phyloP scores from a whole-genome alignment of 306 rosid species.

The Herpetospermum pedunculosum region DNA sequence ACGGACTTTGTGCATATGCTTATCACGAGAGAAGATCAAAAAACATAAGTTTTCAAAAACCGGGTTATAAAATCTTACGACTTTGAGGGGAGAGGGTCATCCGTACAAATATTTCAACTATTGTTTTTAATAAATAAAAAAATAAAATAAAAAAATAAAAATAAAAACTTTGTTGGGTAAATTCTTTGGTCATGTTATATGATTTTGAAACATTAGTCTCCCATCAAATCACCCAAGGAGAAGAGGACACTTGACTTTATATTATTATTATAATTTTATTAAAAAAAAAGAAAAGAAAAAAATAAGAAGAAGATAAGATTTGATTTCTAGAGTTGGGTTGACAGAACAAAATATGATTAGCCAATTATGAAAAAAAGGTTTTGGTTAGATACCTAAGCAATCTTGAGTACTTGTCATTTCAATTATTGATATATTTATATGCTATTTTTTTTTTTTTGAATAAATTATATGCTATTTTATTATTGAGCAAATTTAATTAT shows the following conservation, averaged over 20 bases:
- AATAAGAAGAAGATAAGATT: not conserved
- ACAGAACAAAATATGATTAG: not conserved
- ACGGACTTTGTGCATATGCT: too few relatives aligned
- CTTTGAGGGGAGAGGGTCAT: too few relatives aligned
- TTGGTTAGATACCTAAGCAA: not conserved
- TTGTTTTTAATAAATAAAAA: too few relatives aligned
- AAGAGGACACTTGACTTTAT: not conserved
- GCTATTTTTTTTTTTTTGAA: not conserved
- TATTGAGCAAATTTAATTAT: not conserved
- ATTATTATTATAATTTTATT: not conserved
- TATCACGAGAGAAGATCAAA: too few relatives aligned
- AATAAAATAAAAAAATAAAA: too few relatives aligned
- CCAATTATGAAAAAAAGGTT: not conserved
- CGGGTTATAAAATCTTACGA: not conserved
- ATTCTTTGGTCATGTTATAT: not conserved
- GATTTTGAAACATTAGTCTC: not conserved
- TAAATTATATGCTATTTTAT: not conserved
- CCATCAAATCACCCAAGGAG: not conserved
- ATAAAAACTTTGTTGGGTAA: too few relatives aligned
- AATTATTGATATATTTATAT: not conserved
- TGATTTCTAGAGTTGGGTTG: not conserved
- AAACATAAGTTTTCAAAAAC: too few relatives aligned
- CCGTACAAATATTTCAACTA: too few relatives aligned
- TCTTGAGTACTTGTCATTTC: not conserved
- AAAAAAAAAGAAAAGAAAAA: not conserved